Conservation (phyloP, 208 protist genomes). For the Kentomonas sorsogonicus region DNA sequence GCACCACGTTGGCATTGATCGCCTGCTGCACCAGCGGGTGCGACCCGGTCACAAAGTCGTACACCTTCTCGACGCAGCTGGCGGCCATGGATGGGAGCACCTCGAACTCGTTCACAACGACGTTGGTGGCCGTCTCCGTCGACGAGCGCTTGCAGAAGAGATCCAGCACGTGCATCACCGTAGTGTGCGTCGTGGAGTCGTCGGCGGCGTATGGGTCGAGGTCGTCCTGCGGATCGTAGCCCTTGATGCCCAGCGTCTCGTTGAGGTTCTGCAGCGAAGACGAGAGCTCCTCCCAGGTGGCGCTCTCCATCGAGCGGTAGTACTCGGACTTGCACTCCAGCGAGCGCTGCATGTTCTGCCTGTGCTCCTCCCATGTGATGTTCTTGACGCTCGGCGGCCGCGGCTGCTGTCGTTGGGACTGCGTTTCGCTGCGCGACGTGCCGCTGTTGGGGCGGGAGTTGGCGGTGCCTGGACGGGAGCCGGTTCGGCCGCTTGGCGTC, state of each 20-base stretch:
- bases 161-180: conserved; percentile 69
- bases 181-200: conserved; percentile 15
- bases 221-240: conserved; percentile 33
- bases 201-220: neutral
- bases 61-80: conserved; percentile 58
- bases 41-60: conserved; percentile 59
- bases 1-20: conserved; percentile 29
- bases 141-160: conserved; percentile 53
- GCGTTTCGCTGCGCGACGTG: neutral
- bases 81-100: conserved; percentile 71
- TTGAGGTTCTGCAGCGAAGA: conserved; percentile 62
- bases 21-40: conserved; percentile 59
- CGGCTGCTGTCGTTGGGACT: neutral
- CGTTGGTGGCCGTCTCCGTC: conserved; percentile 43
- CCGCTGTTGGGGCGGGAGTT: too few relatives aligned
- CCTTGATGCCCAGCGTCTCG: conserved; percentile 58
- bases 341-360: neutral
- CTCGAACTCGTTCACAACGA: conserved; percentile 73
- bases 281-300: conserved; percentile 52
- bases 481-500: too few relatives aligned
- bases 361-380: neutral
- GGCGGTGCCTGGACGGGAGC: too few relatives aligned
- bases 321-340: conserved; percentile 10
- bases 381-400: too few relatives aligned
- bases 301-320: conserved; percentile 42